Base-by-base conservation (phyloP, 805 yeast species). In the Metschnikowia proteae region DNA sequence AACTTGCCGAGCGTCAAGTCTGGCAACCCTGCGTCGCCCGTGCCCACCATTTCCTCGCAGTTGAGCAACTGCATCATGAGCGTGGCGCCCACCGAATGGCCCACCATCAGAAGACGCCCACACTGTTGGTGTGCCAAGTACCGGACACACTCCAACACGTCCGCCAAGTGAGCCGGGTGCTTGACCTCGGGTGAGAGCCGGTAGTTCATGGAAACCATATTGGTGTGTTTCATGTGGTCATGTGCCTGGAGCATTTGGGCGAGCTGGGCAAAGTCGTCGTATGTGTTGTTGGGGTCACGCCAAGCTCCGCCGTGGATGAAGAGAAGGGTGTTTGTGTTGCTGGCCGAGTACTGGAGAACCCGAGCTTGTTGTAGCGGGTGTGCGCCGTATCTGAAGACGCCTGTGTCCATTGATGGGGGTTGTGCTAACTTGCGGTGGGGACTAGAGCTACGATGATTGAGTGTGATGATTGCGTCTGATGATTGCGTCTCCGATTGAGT, bases 231-330 rank as follows among this genome's bases (percentile, higher is more conserved):
- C 28, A 23, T 26, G 3, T 6, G 27, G 23, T 17, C 25, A 27
- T 42, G 11, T 5, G 38, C 33, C 4, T 26, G 47, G n/a, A 56
- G 44, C 17, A 42, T 47, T 6, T 45, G 33, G 23, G 64, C 53
- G 38, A 82, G 49, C 9, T 53, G 55, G 7, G 67, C 68, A 46
- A 79, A 81, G 57, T 85, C 92, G 35, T 74, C 64, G 27, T 67
- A 75, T 0, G 90, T 83, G 60, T 84, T 83, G 3, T 53, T 61
- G 1, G 82, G 79, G 59, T 86, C 95, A 52, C 88, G 73, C 96
- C 96, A 88, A 0, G 90, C 95, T 0, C 96, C 96, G 1, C 96
- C 96, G 65, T 88, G 96, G 35, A 88, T 75, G 55, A 81, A 83
- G 0, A 87, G 74, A 5, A 80, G 46, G 17, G 78, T 64, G 23